phyloP scores from a whole-genome alignment of 371 early-diverging fungal genomes.

The Mucor indicus region DNA sequence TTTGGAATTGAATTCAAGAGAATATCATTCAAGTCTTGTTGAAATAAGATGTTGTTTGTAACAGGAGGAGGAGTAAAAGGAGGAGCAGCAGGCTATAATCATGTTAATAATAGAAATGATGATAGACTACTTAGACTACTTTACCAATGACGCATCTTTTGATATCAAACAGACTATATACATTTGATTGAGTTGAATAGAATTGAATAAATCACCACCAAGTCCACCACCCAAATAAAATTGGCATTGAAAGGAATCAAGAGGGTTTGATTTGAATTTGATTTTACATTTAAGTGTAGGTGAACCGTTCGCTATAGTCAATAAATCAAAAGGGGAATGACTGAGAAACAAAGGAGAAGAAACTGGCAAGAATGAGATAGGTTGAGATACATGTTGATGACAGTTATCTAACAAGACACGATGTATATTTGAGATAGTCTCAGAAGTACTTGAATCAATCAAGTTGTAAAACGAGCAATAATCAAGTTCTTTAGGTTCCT shows the following conservation, averaged over 20 bases:
- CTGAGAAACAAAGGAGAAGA: conserved; percentile 11
- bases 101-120: too few species aligned
- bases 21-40: too few species aligned
- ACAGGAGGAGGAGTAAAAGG: too few species aligned
- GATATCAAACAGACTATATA: too few species aligned
- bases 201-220: too few species aligned
- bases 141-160: too few species aligned
- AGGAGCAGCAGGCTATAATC: too few species aligned
- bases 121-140: too few species aligned
- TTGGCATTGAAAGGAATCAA: conserved; percentile 1
- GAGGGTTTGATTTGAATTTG: background rate
- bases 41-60: too few species aligned
- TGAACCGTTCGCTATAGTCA: conserved; percentile 24
- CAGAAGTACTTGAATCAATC: conserved; percentile 5
- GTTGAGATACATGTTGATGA: conserved; percentile 4
- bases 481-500: conserved; percentile 22
- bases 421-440: conserved; percentile 7
- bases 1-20: too few species aligned
- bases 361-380: background rate
- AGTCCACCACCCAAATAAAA: conserved; percentile 26
- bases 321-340: background rate
- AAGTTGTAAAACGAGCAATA: conserved; percentile 26
- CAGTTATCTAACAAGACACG: conserved; percentile 11
- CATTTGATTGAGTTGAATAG: too few species aligned
- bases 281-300: conserved; percentile 15